phyloP scores from a whole-genome alignment of 139 green algal species.

The Ettlia oleoabundans region DNA sequence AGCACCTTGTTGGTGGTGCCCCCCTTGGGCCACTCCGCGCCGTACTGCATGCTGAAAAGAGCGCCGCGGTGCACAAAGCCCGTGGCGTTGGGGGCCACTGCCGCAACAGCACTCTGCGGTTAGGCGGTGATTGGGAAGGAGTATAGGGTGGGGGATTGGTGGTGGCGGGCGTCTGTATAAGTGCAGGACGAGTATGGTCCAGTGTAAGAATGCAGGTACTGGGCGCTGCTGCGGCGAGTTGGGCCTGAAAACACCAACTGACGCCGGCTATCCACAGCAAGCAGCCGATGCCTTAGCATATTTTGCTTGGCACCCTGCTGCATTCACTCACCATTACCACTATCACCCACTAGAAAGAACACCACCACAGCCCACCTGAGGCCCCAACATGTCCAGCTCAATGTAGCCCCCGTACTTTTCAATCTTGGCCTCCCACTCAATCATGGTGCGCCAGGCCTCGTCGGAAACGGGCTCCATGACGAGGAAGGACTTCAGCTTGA shows the following conservation, averaged over 20 bases:
- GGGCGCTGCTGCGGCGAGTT: too few relatives aligned
- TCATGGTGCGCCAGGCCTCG: not conserved
- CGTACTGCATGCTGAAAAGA: constrained; percentile 19
- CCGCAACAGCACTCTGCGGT: constrained; percentile 7
- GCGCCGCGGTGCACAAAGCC: constrained; percentile 16
- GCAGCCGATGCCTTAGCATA: too few relatives aligned
- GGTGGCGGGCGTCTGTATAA: too few relatives aligned
- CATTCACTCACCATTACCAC: too few relatives aligned
- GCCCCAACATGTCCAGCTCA: constrained; percentile 4
- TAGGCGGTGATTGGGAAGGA: not conserved
- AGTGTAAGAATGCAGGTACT: too few relatives aligned
- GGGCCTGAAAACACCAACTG: too few relatives aligned
- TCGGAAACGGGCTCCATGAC: not conserved
- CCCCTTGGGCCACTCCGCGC: constrained; percentile 10
- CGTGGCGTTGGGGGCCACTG: constrained; percentile 8
- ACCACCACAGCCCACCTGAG: not conserved
- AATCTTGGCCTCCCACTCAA: constrained; percentile 1
- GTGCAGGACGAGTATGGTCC: too few relatives aligned
- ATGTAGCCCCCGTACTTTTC: not conserved
- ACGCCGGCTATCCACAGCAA: too few relatives aligned
- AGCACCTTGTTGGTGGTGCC: not conserved
- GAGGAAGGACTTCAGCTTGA: constrained; percentile 26
- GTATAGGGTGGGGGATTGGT: not conserved
- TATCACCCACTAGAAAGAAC: too few relatives aligned
- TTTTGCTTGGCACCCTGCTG: too few relatives aligned